These are phyloP conservation scores for Theileria luwenshuni DNA, from an alignment of 169 alveolate genomes.

Conservation along the genomic window DNA sequence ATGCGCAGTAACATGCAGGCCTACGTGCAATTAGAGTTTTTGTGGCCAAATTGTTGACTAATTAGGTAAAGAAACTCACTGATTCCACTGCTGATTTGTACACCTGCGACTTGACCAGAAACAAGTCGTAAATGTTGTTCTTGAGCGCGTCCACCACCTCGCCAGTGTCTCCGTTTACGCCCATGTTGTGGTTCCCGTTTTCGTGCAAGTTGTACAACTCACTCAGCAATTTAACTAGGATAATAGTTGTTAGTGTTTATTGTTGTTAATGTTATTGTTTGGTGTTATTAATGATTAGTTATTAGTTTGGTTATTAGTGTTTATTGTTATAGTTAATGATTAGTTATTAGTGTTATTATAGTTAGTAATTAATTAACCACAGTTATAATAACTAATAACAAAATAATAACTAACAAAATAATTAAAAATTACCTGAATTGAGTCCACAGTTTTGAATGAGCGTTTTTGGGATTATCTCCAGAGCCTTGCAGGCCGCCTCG, in stretches of 20 bases:
- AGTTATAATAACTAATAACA: slow-evolving; percentile 16
- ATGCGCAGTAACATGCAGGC: slow-evolving; percentile 93
- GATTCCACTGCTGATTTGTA: slow-evolving; percentile 96
- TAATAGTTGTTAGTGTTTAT: slow-evolving; percentile 21
- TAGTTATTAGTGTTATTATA: neutral
- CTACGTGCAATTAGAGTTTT: neutral
- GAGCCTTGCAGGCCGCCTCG: slow-evolving; percentile 96
- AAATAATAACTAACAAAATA: slow-evolving; percentile 60
- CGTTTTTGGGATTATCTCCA: slow-evolving; percentile 98
- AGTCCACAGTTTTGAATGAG: slow-evolving; percentile 98
- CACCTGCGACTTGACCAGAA: slow-evolving; percentile 93
- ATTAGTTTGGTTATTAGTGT: no score
- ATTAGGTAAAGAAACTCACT: slow-evolving; percentile 58
- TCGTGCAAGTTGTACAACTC: slow-evolving; percentile 90
- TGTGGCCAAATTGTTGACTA: neutral
- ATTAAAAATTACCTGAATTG: slow-evolving; percentile 78
- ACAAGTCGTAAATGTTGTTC: slow-evolving; percentile 90
- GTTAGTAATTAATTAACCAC: neutral
- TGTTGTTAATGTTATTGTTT: neutral
- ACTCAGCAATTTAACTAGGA: slow-evolving; percentile 86
- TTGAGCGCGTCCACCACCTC: slow-evolving; percentile 86
- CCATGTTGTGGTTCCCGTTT: slow-evolving; percentile 68
- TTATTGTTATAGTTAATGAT: neutral
- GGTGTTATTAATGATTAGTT: neutral
- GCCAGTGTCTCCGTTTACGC: slow-evolving; percentile 96